phyloP scores from a whole-genome alignment of 352 stramenopile species.

The Phytopythium mirpurense region DNA sequence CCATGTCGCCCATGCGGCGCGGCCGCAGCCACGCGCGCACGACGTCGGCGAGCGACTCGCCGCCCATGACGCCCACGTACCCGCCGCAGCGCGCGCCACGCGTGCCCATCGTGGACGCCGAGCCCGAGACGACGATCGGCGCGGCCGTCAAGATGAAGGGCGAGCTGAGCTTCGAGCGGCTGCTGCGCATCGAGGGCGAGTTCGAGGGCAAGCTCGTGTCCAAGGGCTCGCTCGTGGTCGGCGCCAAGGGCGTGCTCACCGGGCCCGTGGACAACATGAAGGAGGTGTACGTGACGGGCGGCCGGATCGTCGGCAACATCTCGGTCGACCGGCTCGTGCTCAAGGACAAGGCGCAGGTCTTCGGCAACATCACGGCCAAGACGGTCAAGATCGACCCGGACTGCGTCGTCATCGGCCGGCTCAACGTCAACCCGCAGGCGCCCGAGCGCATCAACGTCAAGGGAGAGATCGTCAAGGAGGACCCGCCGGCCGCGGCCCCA shows the following conservation, averaged over 20 bases:
- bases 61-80: conserved; percentile 62
- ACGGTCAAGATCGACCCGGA: conserved; percentile 87
- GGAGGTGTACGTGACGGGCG: conserved; percentile 81
- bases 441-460: conserved; percentile 82
- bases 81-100: conserved; percentile 35
- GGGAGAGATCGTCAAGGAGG: conserved; percentile 67
- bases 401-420: conserved; percentile 72
- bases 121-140: conserved; percentile 80
- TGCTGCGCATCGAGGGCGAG: conserved; percentile 87
- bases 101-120: conserved; percentile 66
- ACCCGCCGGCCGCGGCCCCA: conserved; percentile 13
- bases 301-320: conserved; percentile 86
- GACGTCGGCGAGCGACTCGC: conserved; percentile 33
- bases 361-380: conserved; percentile 88
- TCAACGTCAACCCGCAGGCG: conserved; percentile 88
- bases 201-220: conserved; percentile 89
- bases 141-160: conserved; percentile 86
- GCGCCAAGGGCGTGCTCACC: conserved; percentile 69
- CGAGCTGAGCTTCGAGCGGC: conserved; percentile 85
- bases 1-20: conserved; percentile 47
- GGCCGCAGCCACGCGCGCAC: conserved; percentile 35
- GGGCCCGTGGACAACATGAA: conserved; percentile 87
- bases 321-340: conserved; percentile 80
- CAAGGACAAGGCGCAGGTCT: conserved; percentile 81
- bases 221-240: conserved; percentile 85